These are phyloP conservation scores for Komagataea norvegica DNA, from an alignment of 1,139 yeast species.

Conservation along the genomic window DNA sequence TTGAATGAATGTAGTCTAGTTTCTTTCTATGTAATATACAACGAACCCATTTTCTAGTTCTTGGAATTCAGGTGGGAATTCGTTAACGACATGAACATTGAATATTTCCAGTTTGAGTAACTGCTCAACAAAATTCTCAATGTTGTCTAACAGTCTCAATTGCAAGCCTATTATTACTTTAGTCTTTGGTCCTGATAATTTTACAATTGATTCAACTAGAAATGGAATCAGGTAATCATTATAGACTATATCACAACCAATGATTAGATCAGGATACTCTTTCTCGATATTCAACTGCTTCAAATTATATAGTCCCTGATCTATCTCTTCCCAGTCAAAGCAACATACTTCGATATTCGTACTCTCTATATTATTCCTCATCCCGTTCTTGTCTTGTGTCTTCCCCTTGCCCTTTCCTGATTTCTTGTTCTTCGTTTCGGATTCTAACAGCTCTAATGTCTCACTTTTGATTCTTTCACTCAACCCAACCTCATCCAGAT, in stretches of 20 bases:
- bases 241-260: constrained; percentile 70
- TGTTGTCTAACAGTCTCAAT: constrained; percentile 48
- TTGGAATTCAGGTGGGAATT: constrained; percentile 31
- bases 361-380: neutral
- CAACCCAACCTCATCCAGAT: constrained; percentile 21
- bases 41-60: constrained; percentile 38
- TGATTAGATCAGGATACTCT: constrained; percentile 39
- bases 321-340: constrained; percentile 62
- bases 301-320: constrained; percentile 31
- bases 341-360: constrained; percentile 41
- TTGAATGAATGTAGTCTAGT: neutral
- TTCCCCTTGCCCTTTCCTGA: neutral
- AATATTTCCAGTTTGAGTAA: constrained; percentile 37
- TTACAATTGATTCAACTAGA: constrained; percentile 41
- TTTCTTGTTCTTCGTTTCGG: no score
- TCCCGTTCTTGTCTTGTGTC: constrained; percentile 1
- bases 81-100: constrained; percentile 37
- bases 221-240: constrained; percentile 56
- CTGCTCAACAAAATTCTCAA: constrained; percentile 42
- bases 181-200: constrained; percentile 34
- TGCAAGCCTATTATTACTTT: constrained; percentile 49
- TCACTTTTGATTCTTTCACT: constrained; percentile 4
- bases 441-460: constrained; percentile 8
- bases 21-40: constrained; percentile 34
- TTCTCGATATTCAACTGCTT: constrained; percentile 12